phyloP scores from a whole-genome alignment of 169 alveolate species.

The Plasmodium malariae region DNA sequence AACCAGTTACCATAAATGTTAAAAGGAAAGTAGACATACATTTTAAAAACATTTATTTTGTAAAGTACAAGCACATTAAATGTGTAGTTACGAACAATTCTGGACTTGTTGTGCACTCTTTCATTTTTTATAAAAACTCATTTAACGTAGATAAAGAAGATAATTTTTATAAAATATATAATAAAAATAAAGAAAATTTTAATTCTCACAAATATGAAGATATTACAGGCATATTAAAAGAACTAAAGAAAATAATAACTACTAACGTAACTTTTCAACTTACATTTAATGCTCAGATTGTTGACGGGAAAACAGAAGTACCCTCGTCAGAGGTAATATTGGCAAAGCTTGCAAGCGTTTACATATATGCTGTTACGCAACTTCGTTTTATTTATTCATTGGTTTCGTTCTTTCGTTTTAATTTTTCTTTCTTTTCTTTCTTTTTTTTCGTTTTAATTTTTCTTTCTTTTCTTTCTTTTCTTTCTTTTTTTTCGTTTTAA shows the following conservation, averaged over 20 bases:
- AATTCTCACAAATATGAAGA: neutral
- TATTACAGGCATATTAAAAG: conserved; percentile 17
- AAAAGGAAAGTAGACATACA: conserved; percentile 41
- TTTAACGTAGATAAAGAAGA: conserved; percentile 30
- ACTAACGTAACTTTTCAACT: conserved; percentile 37
- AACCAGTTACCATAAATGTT: neutral
- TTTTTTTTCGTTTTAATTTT: too few species aligned
- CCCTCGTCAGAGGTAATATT: conserved; percentile 24
- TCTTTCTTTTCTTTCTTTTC: neutral
- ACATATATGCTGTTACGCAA: too few species aligned
- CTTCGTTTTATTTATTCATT: too few species aligned
- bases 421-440: neutral
- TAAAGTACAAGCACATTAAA: conserved; percentile 45
- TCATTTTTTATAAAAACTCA: conserved; percentile 30
- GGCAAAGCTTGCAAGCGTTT: too few species aligned
- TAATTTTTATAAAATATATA: conserved; percentile 42
- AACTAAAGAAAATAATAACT: conserved; percentile 7
- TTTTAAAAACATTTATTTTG: conserved; percentile 60
- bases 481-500: too few species aligned
- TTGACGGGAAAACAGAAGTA: conserved; percentile 18
- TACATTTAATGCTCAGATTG: conserved; percentile 8
- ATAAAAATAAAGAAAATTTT: conserved; percentile 19
- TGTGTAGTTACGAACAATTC: conserved; percentile 68
- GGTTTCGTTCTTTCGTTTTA: too few species aligned
- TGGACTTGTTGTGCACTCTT: conserved; percentile 36